These are phyloP conservation scores for Rhexocercosporidium sp. DNA, from an alignment of 2,329 filamentous ascomycete genomes.

Conservation along the genomic window DNA sequence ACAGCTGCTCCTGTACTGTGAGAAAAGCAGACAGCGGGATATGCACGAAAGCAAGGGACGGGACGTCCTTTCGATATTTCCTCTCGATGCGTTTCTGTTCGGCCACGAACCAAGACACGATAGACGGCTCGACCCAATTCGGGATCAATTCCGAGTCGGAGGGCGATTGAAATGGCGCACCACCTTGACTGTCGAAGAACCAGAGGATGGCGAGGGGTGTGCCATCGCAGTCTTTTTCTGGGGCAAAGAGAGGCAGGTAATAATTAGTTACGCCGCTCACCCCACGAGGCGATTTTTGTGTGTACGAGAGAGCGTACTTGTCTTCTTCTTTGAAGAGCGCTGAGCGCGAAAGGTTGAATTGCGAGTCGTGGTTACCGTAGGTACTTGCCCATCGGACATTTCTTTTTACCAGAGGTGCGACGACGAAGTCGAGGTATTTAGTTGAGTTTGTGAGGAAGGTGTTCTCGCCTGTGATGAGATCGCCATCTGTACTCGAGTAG, in stretches of 20 bases:
- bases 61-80: conserved; percentile 46
- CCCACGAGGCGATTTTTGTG: conserved; percentile 48
- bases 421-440: conserved; percentile 62
- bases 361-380: conserved; percentile 74
- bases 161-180: conserved; percentile 51
- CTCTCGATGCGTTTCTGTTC: conserved; percentile 41
- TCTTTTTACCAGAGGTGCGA: conserved; percentile 60
- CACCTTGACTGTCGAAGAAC: conserved; percentile 74
- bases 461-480: conserved; percentile 73
- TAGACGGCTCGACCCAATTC: conserved; percentile 52
- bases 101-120: conserved; percentile 51
- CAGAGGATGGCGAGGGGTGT: conserved; percentile 60
- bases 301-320: conserved; percentile 45
- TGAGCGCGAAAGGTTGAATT: conserved; percentile 59
- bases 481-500: conserved; percentile 61
- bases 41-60: conserved; percentile 60
- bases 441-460: conserved; percentile 60
- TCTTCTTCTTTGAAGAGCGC: conserved; percentile 49
- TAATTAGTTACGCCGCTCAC: conserved; percentile 58
- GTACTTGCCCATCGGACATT: conserved; percentile 67
- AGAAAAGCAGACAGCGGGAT: conserved; percentile 53
- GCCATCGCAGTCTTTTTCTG: conserved; percentile 37
- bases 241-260: conserved; percentile 55
- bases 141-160: conserved; percentile 38
- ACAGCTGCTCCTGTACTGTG: conserved; percentile 45